A percentile compares a stretch with the other conserved stretches of the same genome.
phyloP scores from a whole-genome alignment of 305 asterid genomes.

The Stenogyne calaminthoides region DNA sequence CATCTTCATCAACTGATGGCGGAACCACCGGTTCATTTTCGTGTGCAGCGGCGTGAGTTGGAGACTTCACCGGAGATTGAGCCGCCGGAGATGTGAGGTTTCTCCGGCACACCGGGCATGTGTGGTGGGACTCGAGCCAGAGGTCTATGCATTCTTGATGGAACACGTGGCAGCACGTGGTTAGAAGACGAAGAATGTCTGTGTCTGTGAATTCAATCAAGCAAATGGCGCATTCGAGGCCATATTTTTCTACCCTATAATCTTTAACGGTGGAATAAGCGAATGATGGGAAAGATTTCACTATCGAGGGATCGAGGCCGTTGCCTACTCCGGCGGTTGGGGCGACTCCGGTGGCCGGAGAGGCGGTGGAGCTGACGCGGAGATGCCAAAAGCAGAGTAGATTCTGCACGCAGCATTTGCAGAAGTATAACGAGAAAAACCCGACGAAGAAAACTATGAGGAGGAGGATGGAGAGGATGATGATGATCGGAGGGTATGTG shows the following conservation, averaged over 20 bases:
- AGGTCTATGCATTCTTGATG: conserved; percentile 88
- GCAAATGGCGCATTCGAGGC: conserved; percentile 89
- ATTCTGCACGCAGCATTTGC: conserved; percentile 67
- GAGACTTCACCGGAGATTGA: conserved; percentile 46
- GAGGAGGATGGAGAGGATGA: conserved; percentile 60
- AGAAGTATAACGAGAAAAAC: conserved; percentile 68
- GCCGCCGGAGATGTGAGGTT: conserved; percentile 39
- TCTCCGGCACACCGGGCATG: conserved; percentile 84
- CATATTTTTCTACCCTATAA: conserved; percentile 59
- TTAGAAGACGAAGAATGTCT: conserved; percentile 66
- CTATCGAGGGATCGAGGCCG: conserved; percentile 69
- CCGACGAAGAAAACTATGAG: conserved; percentile 63
- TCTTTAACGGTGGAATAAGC: conserved; percentile 68
- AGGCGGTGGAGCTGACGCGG: conserved; percentile 35
- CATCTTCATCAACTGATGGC: not conserved
- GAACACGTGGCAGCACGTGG: conserved; percentile 77
- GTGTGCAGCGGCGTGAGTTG: not conserved
- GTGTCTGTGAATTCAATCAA: conserved; percentile 58
- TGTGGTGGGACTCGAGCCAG: conserved; percentile 80
- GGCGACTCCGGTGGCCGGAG: conserved; percentile 33
- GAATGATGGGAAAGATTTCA: conserved; percentile 69
- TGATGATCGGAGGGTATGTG: conserved; percentile 56
- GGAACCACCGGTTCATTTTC: conserved; percentile 22
- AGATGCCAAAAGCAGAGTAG: conserved; percentile 56
- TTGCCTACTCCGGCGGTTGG: not conserved